Base-by-base conservation (phyloP, 306 rosid genomes). In the Castanea mollissima region DNA sequence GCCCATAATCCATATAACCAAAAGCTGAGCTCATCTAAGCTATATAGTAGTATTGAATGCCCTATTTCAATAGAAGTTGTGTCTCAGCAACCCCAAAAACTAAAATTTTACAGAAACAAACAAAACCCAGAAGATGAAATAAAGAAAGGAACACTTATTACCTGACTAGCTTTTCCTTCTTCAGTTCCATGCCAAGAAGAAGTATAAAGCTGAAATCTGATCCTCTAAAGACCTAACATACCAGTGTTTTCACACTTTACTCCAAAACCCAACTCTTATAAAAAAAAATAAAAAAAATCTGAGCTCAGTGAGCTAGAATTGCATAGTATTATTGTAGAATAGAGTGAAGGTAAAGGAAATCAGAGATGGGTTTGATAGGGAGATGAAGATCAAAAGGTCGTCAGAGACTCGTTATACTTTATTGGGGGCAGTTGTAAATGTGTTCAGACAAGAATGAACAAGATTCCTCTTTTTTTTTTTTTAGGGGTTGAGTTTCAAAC, bases 111-210 rank as follows among this genome's bases (percentile, higher is more conserved):
- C 46, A 16, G 6, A 3, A 62, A 29, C 5, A 31, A 60, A 6
- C 63, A 65, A 64, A 16, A 74, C 35, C 68, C 15, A 19, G 32
- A 76, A 35, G 41, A 23, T n/a, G 56, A 27, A 49, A 59, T 5
- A 18, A 11, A 12, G 32, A 9, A 67, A 67, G 76, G 20, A 7
- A 27, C 72, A n/a, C 44, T 86, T 74, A 91, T 86, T 74, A 91
- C 96, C 96, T 89, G 59, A 93, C 96, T 79, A 93, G 91, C 86
- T 86, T 93, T 27, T 86, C 96, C 83, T 85, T 89, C 87, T 84
- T 93, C 69, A 88, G 75, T 19, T 87, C 94, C 97, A 93, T 93
- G 75, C 58, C 68, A 62, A 80, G 54, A 18, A 59, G 70, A 46
- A 54, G 60, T 63, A 20, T 56, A 59, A 64, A 68, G 68, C 41